Base-by-base conservation (phyloP, 129 eudicot species). In the Solidago caesia region DNA sequence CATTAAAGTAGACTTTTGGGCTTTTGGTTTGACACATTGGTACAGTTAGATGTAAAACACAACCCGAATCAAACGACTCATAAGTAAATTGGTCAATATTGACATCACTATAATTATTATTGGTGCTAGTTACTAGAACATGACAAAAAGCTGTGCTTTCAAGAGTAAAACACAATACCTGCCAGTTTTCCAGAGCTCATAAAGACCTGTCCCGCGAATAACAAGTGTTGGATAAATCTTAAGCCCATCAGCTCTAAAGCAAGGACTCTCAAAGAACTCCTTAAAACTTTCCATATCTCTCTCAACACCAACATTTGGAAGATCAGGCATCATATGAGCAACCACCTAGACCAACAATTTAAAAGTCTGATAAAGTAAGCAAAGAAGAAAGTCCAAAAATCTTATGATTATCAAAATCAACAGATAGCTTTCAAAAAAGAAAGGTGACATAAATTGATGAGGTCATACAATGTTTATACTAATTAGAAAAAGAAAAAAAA, bases 281-380 rank as follows among this genome's bases (percentile, higher is more conserved):
- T 94, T 94, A 61, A 94, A 94, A 73, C 98, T 91, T 86, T 94
- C 98, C 86, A 94, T 75, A 80, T 94, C 98, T 58, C 98, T 87
- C 64, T 94, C 98, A 57, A 94, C 97, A 5, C 98, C 98, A 66
- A 94, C 98, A 79, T 94, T 90, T 15, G 98, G 98, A 81, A 94
- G 98, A 91, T 94, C 98, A 49, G 98, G 98, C 98, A 94, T 94
- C 98, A 94, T 94, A 84, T 94, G 98, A 72, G 98, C 98, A 82
- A 94, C 98, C 51, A 94, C 98, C 98, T 92, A 74, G 7, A 49
- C 77, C 45, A 83, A 55, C 66, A 59, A 44, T 51, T 14, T 8
- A 71, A 66, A 51, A 14, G 51, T 76, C 2, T 77, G 41, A 67
- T 29, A 2, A 64, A 3, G 21, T 47, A 41, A 65, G 68, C 46